These are phyloP conservation scores for Trypanosoma scelopori DNA, from an alignment of 208 protist species.

Conservation along the genomic window DNA sequence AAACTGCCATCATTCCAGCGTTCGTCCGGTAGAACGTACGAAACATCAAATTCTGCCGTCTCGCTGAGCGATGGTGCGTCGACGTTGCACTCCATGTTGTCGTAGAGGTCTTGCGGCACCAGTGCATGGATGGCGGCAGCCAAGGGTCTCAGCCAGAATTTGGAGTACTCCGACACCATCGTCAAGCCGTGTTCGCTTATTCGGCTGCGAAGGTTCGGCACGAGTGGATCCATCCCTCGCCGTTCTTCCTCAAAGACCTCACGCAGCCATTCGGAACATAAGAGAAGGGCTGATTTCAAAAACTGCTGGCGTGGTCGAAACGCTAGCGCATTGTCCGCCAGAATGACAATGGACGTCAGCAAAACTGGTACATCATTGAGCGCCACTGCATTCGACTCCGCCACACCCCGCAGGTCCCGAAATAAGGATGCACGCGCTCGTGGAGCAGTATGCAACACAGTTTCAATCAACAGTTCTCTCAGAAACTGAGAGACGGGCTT, in stretches of 20 bases:
- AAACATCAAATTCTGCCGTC: conserved; percentile 11
- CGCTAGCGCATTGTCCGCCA: conserved; percentile 63
- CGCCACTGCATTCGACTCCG: conserved; percentile 31
- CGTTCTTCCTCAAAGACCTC: conserved; percentile 57
- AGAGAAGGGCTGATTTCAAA: conserved; percentile 34
- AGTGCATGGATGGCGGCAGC: conserved; percentile 44
- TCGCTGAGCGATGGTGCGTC: conserved; percentile 30
- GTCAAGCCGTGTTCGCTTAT: conserved; percentile 20
- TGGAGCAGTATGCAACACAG: conserved; percentile 39
- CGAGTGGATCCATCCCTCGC: conserved; percentile 31
- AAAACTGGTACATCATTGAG: conserved; percentile 44
- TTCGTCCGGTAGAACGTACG: conserved; percentile 5
- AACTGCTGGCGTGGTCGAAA: conserved; percentile 58
- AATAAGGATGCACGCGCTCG: conserved; percentile 40
- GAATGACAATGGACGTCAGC: conserved; percentile 49
- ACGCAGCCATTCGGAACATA: conserved; percentile 49
- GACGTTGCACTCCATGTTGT: conserved; percentile 63
- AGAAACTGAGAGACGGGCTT: conserved; percentile 36
- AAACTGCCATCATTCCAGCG: conserved; percentile 35
- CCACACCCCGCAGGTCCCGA: conserved; percentile 37
- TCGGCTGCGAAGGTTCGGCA: conserved; percentile 29
- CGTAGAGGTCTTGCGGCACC: conserved; percentile 71
- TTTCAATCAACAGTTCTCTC: conserved; percentile 56
- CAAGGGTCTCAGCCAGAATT: conserved; percentile 45
- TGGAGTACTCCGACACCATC: conserved; percentile 51